Evolutionary conservation across 805 yeast genomes (phyloP), one percentile per base, ranked within the genome.

Genomic region (Starmerella stellata): DNA sequence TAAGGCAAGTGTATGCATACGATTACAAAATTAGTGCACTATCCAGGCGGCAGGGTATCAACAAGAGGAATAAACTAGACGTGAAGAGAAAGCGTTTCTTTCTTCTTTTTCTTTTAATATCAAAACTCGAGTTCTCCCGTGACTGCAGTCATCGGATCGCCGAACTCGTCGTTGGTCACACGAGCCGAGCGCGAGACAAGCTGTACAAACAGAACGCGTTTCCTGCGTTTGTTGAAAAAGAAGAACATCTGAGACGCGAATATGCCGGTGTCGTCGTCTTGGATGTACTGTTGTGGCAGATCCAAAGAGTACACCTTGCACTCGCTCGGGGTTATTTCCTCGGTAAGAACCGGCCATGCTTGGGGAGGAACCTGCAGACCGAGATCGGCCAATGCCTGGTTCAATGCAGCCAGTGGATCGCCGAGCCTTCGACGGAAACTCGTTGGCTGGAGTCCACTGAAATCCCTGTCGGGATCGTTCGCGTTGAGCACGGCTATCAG

Each of bases 391-490:
- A 87, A 66, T 3, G 85, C 64, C 48, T 81, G 80, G 56, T 83
- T 82, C 52, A 90, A 75, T 51, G 57, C 34, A 4, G 15, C 23
- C 17, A 43, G 23, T 11, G 35, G 30, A 20, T 42, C 46, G 5
- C 34, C 32, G 31, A 41, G 37, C 34, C 62, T 70, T n/a, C 79
- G 69, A 30, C 64, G 60, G 57, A 78, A 78, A 55, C 74, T 76
- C 16, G 65, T 65, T 1, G 98, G 98, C 52, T 80, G 82, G 44
- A 90, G 68, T 20, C 77, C 69, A 11, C 92, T 70, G 51, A 87
- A 90, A 54, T 90, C 98, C 52, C 90, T 94, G 56, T 90, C 98
- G 1, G 98, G 96, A 54, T 80, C 87, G 4, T 92, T 76, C 5
- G 92, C 79, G 56, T 90, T 90, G 38, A 90, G 65, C 27, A 85